Conservation (phyloP, 2,329 filamentous ascomycete genomes). For the Trichophyton mentagrophytes region DNA sequence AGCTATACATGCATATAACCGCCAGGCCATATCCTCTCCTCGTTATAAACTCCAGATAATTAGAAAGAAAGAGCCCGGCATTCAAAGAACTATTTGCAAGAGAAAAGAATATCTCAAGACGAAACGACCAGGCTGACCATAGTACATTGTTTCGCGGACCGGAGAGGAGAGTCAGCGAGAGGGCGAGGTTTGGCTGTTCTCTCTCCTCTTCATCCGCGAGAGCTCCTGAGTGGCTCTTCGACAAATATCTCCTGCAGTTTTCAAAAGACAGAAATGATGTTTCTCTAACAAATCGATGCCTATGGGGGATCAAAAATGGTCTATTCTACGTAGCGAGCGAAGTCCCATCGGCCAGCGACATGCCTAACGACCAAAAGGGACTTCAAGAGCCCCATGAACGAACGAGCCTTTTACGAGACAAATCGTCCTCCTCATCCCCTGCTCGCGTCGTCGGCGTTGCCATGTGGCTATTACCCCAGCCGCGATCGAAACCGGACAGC, state of each 20-base stretch:
- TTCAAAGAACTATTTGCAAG: neutral
- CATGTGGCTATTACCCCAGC: slow-evolving; percentile 56
- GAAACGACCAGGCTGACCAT: neutral
- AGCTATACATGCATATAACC: slow-evolving; percentile 1
- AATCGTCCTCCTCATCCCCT: neutral
- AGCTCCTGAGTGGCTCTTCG: neutral
- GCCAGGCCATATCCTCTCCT: neutral
- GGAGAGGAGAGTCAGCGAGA: neutral
- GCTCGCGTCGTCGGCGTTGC: slow-evolving; percentile 52
- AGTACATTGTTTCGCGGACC: neutral
- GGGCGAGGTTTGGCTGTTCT: neutral
- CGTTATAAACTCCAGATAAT: neutral
- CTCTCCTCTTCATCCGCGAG: slow-evolving; percentile 5
- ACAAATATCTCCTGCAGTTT: slow-evolving; percentile 35
- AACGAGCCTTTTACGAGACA: slow-evolving; percentile 7
- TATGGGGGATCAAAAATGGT: slow-evolving; percentile 57
- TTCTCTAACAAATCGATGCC: slow-evolving; percentile 52
- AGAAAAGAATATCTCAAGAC: neutral
- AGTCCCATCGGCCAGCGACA: neutral
- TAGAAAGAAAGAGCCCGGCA: neutral
- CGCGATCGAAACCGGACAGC: slow-evolving; percentile 35
- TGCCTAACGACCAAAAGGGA: slow-evolving; percentile 7
- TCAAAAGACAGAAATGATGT: slow-evolving; percentile 47
- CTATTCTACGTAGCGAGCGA: slow-evolving; percentile 60
- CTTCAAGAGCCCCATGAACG: slow-evolving; percentile 12